Conservation (phyloP, 1,284 basidiomycete species). For the Rhodofomes roseus region DNA sequence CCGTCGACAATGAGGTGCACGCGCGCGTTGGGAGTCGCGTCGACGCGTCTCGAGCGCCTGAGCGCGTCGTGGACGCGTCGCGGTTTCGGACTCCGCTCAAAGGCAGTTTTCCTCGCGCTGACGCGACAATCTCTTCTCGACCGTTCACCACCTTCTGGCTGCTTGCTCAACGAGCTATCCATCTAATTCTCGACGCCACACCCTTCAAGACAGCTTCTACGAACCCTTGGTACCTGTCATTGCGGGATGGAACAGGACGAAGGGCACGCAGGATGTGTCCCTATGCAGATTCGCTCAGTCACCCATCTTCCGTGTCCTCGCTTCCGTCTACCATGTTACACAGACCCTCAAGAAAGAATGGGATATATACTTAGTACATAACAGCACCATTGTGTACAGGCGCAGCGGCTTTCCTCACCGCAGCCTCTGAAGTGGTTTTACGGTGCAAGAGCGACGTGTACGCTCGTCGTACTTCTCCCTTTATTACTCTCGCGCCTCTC, state of each 20-base stretch:
- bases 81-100: slow-evolving; percentile 18
- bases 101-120: neutral
- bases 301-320: too few species aligned
- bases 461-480: slow-evolving; percentile 17
- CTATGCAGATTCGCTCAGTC: too few species aligned
- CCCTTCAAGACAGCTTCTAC: too few species aligned
- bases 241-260: too few species aligned
- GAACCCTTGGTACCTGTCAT: too few species aligned
- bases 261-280: too few species aligned
- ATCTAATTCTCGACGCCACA: too few species aligned
- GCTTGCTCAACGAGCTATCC: too few species aligned
- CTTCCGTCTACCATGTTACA: too few species aligned
- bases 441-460: slow-evolving; percentile 24
- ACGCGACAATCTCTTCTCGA: neutral
- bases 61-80: slow-evolving; percentile 16
- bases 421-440: slow-evolving; percentile 33
- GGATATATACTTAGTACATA: neutral
- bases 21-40: neutral
- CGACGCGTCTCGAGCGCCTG: slow-evolving; percentile 11
- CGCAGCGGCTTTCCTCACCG: slow-evolving; percentile 29
- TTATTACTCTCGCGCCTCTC: slow-evolving; percentile 29
- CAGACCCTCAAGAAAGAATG: too few species aligned
- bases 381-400: slow-evolving; percentile 34
- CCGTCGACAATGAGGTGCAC: too few species aligned
- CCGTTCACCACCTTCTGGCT: neutral